Percentiles rank a stretch among this genome's conserved stretches.
Evolutionary conservation across 352 stramenopile species (phyloP).

Genomic region (Phytophthora colocasiae): DNA sequence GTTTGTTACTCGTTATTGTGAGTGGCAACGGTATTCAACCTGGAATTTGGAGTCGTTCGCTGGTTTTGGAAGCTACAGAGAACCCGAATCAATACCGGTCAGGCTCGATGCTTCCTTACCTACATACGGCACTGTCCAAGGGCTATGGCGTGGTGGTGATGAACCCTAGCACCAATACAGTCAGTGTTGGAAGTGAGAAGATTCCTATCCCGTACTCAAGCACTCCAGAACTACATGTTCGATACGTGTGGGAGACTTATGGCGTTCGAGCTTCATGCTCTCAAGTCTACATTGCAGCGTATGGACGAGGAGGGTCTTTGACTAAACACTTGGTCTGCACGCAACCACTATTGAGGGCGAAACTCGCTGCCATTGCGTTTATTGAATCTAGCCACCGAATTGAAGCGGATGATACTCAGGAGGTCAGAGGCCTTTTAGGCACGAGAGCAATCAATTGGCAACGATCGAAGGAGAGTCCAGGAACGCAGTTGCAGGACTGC

Average conservation of each 20-base stretch:
- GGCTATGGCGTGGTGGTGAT: constrained; percentile 85
- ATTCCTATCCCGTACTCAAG: constrained; percentile 79
- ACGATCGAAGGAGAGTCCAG: constrained; percentile 69
- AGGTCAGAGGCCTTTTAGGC: constrained; percentile 70
- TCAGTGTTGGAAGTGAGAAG: constrained; percentile 75
- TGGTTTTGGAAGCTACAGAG: constrained; percentile 78
- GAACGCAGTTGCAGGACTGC: constrained; percentile 75
- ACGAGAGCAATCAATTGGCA: constrained; percentile 87
- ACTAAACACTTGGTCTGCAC: constrained; percentile 82
- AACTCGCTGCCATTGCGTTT: constrained; percentile 79
- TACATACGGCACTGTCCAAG: constrained; percentile 80
- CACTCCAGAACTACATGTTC: constrained; percentile 80
- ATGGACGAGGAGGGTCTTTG: constrained; percentile 72
- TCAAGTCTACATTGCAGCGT: constrained; percentile 85
- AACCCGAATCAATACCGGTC: constrained; percentile 83
- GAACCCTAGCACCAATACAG: constrained; percentile 83
- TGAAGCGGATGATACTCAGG: constrained; percentile 65
- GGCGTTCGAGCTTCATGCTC: constrained; percentile 68
- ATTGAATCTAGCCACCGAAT: constrained; percentile 86
- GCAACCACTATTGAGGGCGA: constrained; percentile 65
- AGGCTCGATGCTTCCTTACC: constrained; percentile 84
- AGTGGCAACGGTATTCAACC: constrained; percentile 88
- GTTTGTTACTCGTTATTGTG: constrained; percentile 79
- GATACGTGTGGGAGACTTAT: constrained; percentile 87
- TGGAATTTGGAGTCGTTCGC: constrained; percentile 85